Conservation (phyloP, 495 filamentous ascomycete species). For the Ascodesmis nigricans region DNA sequence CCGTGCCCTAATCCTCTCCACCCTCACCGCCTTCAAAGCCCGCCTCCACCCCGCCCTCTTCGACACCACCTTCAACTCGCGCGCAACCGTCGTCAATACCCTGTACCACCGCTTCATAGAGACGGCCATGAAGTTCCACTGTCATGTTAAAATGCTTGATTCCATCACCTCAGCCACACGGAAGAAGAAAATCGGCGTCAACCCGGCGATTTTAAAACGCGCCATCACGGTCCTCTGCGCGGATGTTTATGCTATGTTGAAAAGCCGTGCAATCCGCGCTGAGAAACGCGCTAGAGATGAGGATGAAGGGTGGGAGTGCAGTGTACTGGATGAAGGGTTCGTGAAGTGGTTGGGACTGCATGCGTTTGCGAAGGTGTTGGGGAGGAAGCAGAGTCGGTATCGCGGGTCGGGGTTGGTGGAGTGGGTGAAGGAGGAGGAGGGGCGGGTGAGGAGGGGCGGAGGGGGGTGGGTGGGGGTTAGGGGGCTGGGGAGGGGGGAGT, state of each 20-base stretch:
- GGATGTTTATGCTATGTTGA: conserved; percentile 42
- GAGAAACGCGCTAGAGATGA: conserved; percentile 21
- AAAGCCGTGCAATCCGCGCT: conserved; percentile 29
- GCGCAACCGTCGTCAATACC: conserved; percentile 43
- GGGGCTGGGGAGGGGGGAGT: too few species aligned
- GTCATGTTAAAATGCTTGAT: conserved; percentile 33
- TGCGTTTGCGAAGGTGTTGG: conserved; percentile 43
- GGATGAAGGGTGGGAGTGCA: conserved; percentile 34
- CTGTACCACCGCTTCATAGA: conserved; percentile 52
- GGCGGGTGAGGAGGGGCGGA: too few species aligned
- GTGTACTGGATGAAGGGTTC: conserved; percentile 30
- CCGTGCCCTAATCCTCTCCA: conserved; percentile 34
- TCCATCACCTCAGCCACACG: not conserved
- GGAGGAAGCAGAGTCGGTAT: conserved; percentile 48
- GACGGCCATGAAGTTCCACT: conserved; percentile 63
- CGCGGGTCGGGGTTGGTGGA: conserved; percentile 29
- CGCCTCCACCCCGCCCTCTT: conserved; percentile 78
- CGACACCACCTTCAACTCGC: conserved; percentile 58
- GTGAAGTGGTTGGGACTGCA: conserved; percentile 34
- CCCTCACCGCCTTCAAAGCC: conserved; percentile 49
- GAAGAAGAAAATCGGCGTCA: conserved; percentile 1
- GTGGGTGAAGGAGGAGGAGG: conserved; percentile 36
- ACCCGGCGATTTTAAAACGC: conserved; percentile 23
- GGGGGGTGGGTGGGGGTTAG: too few species aligned
- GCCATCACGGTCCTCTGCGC: conserved; percentile 44